Evolutionary conservation across 2,329 filamentous ascomycete genomes (phyloP).

Genomic region (Fusarium nematophilum): DNA sequence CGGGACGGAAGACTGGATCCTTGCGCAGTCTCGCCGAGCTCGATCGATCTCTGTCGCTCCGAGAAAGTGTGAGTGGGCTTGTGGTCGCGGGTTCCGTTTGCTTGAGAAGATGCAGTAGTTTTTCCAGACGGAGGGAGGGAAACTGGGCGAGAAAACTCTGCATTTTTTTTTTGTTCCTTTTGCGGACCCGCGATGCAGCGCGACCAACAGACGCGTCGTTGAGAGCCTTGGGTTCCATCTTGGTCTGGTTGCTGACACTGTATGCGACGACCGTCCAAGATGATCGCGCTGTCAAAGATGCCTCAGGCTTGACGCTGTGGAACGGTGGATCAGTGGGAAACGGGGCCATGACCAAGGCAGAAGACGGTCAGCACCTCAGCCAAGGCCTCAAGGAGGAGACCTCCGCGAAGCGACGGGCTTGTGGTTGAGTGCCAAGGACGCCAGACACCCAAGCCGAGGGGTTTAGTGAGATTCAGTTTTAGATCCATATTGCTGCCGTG

Average conservation of each 20-base stretch:
- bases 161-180: neutral
- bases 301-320: conserved; percentile 30
- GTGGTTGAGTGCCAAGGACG: conserved; percentile 30
- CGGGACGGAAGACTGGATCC: neutral
- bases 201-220: conserved; percentile 17
- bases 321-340: conserved; percentile 32
- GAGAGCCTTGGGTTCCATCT: neutral
- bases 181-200: conserved; percentile 16
- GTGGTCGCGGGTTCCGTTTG: conserved; percentile 25
- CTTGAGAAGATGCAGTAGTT: conserved; percentile 6
- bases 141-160: conserved; percentile 40
- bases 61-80: conserved; percentile 30
- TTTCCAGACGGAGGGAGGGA: conserved; percentile 15
- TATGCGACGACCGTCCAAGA: conserved; percentile 32
- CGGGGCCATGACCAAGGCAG: conserved; percentile 12
- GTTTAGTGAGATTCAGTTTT: conserved; percentile 9
- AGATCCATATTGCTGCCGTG: neutral
- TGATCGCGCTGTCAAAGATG: conserved; percentile 30
- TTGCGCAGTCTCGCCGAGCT: neutral
- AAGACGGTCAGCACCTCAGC: conserved; percentile 15
- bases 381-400: neutral
- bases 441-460: neutral
- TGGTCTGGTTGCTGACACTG: too few relatives aligned
- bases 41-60: conserved; percentile 8
- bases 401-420: neutral